Percentiles rank a stretch among this genome's conserved stretches.
These are phyloP conservation scores for Pichia sp. DNA, from an alignment of 1,139 yeast species.

Conservation along the genomic window DNA sequence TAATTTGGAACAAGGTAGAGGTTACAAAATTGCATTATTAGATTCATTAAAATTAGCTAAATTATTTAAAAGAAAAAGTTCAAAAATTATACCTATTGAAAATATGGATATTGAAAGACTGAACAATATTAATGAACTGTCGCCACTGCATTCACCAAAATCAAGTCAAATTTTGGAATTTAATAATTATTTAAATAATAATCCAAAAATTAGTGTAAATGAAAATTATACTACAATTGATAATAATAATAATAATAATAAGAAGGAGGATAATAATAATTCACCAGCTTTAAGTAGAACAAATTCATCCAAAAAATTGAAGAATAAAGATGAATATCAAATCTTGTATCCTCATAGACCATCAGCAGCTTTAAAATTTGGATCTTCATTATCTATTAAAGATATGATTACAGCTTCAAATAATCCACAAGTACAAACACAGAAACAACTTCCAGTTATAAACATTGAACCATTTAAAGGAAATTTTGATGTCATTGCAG, in stretches of 20 bases:
- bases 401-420: too few species aligned
- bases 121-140: background rate
- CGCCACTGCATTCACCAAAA: slow-evolving; percentile 5
- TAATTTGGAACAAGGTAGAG: slow-evolving; percentile 23
- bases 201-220: background rate
- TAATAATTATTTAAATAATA: background rate
- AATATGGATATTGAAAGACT: slow-evolving; percentile 7
- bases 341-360: slow-evolving; percentile 4
- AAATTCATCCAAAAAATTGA: background rate
- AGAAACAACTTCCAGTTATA: background rate
- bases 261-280: background rate
- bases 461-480: slow-evolving; percentile 2
- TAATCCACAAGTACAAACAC: background rate
- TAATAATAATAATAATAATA: background rate
- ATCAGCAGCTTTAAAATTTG: background rate
- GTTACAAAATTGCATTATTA: slow-evolving; percentile 24
- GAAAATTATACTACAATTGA: background rate
- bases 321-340: slow-evolving; percentile 5
- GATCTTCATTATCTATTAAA: background rate
- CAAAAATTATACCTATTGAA: background rate
- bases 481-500: background rate
- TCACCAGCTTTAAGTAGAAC: background rate
- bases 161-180: background rate
- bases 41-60: slow-evolving; percentile 27
- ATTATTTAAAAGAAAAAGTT: slow-evolving; percentile 9